Evolutionary conservation across 768 basidiomycete species (phyloP).

Genomic region (Austroboletus eburneus): DNA sequence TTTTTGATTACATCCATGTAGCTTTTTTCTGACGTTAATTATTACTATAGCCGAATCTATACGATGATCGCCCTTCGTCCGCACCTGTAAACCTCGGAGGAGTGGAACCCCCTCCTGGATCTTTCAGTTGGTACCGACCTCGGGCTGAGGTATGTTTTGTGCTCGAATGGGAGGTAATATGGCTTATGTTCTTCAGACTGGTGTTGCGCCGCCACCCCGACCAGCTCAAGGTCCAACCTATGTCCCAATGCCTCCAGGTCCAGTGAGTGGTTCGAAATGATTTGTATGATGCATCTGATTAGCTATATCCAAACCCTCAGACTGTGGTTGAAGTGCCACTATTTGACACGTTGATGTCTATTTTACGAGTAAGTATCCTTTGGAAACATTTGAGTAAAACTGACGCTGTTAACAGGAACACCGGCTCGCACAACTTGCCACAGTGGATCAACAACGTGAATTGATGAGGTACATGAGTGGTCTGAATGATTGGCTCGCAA

Average conservation of each 20-base stretch:
- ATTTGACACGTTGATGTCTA: conserved; percentile 66
- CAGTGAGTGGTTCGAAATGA: conserved; percentile 37
- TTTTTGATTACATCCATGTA: neutral
- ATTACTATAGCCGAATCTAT: conserved; percentile 18
- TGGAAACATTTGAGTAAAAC: conserved; percentile 3
- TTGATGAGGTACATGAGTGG: conserved; percentile 75
- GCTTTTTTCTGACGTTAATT: conserved; percentile 9
- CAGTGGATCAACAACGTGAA: conserved; percentile 75
- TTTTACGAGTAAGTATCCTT: conserved; percentile 50
- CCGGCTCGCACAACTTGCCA: conserved; percentile 66
- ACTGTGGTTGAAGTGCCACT: conserved; percentile 60
- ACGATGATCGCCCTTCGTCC: conserved; percentile 23
- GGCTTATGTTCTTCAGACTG: conserved; percentile 11
- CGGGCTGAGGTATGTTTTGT: conserved; percentile 16
- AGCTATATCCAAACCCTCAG: conserved; percentile 30
- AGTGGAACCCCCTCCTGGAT: conserved; percentile 12
- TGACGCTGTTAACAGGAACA: conserved; percentile 53
- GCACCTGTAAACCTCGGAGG: conserved; percentile 22
- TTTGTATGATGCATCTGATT: neutral
- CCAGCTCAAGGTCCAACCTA: conserved; percentile 32
- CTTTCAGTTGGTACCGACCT: conserved; percentile 23
- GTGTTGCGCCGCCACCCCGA: conserved; percentile 25
- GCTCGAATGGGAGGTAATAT: neutral
- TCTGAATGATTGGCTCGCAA: conserved; percentile 75
- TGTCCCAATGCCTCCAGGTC: conserved; percentile 47